Evolutionary conservation across 306 rosid genomes (phyloP).

Genomic region (Abrus precatorius): DNA sequence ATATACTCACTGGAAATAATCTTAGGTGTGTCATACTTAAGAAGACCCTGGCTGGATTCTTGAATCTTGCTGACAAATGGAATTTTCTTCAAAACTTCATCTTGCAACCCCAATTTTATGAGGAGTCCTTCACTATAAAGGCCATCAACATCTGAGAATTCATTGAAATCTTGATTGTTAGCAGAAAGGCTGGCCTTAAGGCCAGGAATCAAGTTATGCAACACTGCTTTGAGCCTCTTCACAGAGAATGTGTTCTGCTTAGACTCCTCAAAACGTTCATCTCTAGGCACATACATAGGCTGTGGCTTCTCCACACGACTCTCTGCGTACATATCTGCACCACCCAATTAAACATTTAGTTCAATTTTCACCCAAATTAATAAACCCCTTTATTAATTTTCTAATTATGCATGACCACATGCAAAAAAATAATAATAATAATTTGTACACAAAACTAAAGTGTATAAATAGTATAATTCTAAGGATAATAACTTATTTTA

Average conservation of each 20-base stretch:
- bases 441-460: background rate
- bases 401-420: background rate
- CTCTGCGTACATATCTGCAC: conserved; percentile 70
- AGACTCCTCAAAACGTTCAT: conserved; percentile 90
- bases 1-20: conserved; percentile 81
- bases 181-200: conserved; percentile 73
- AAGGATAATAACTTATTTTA: background rate
- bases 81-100: conserved; percentile 72
- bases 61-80: conserved; percentile 68
- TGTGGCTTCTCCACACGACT: conserved; percentile 89
- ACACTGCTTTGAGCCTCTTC: conserved; percentile 84
- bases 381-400: background rate
- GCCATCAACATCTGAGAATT: conserved; percentile 83
- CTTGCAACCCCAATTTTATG: conserved; percentile 71
- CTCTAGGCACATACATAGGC: conserved; percentile 95
- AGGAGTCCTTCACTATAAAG: conserved; percentile 85
- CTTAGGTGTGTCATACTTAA: conserved; percentile 82
- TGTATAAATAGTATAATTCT: background rate
- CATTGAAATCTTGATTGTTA: conserved; percentile 73
- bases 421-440: no score
- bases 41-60: conserved; percentile 71
- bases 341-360: conserved; percentile 9
- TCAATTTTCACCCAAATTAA: background rate
- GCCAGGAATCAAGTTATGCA: conserved; percentile 81
- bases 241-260: conserved; percentile 71